These are phyloP conservation scores for Thraustochytrium sp. DNA, from an alignment of 352 stramenopile genomes.

Conservation along the genomic window DNA sequence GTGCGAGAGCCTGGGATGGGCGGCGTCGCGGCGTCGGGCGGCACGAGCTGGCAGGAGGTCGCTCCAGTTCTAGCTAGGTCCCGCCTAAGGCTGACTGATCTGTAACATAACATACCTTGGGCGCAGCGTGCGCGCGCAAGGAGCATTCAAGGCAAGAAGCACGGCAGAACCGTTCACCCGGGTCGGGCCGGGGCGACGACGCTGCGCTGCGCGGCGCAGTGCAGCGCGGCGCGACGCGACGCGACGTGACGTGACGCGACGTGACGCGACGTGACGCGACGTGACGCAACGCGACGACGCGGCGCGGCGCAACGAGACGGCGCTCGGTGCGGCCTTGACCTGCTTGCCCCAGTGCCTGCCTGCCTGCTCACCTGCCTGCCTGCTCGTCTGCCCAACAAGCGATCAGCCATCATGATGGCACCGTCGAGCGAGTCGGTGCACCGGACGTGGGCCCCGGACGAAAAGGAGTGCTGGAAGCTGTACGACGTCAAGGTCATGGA, in stretches of 20 bases:
- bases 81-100: neutral
- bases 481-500: constrained; percentile 5
- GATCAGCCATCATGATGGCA: neutral
- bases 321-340: neutral
- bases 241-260: neutral
- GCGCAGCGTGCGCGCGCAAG: neutral
- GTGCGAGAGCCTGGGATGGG: no score
- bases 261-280: neutral
- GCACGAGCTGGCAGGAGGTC: neutral
- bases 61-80: neutral
- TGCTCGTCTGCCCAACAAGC: no score
- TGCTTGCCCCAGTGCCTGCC: no score
- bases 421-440: neutral
- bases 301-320: no score
- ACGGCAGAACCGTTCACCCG: neutral
- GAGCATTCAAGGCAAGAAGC: neutral
- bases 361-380: no score
- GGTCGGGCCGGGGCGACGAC: neutral
- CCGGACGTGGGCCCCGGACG: neutral
- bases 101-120: neutral
- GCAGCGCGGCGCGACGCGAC: no score
- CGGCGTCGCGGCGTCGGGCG: no score
- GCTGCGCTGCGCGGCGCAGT: neutral
- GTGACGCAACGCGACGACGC: no score
- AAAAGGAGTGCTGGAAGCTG: constrained; percentile 17